Evolutionary conservation across 176 grass and related monocot species (phyloP), one percentile per base, ranked within the genome.

Genomic region (Aegilops longissima): DNA sequence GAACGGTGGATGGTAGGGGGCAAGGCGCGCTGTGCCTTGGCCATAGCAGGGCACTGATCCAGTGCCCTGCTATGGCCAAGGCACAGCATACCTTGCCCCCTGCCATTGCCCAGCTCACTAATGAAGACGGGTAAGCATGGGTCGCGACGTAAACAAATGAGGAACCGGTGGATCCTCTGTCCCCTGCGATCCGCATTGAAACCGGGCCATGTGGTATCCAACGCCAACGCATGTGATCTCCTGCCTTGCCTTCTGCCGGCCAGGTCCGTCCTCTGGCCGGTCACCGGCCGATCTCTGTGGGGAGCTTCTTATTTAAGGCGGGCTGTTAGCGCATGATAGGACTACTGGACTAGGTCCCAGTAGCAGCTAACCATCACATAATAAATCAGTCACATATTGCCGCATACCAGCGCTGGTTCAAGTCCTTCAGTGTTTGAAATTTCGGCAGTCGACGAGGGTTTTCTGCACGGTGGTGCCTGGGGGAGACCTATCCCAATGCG

Each of bases 131-230:
- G 17, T 6, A 63, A 9, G 9, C 34, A 64, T 1, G 51, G 52
- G 8, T 3, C 2, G 34, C 52, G 6, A 63, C 2, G 13, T 16
- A 73, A 12, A 42, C 5, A 47, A 73, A 25, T 52, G 24, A 5
- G 7, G 24, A 44, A 27, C 14, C 6, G 12, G 33, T 0, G n/a
- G n/a, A 25, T 80, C 21, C 13, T 13, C 61, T 80, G 9, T 12
- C 73, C 72, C 61, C 38, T 21, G 78, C 34, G 44, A 52, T 69
- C 69, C 59, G 62, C 73, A 39, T 54, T 27, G 27, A 67, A 52
- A 36, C 61, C 10, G 27, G 29, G 30, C 24, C 83, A 78, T 47
- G 83, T 85, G 73, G 65, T 16, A 75, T 79, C 74, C 74, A 21
- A 70, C 73, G 45, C 63, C 17, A 12, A 40, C 8, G 31, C 45